Evolutionary conservation across 2,329 filamentous ascomycete species (phyloP).

Genomic region (Colletotrichum orchidophilum): DNA sequence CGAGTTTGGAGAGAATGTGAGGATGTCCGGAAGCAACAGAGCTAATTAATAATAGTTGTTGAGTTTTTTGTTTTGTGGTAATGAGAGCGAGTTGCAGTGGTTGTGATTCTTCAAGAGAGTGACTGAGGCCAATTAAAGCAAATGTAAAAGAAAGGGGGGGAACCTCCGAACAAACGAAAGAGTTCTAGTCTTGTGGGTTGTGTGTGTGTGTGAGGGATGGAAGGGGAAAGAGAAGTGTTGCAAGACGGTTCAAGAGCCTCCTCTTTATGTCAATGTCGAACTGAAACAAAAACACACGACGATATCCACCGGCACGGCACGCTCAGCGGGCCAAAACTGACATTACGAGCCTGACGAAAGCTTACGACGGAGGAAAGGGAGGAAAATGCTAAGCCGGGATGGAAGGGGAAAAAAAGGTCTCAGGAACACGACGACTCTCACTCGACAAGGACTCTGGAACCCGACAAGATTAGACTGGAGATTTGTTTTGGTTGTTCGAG

Average conservation of each 20-base stretch:
- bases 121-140: constrained; percentile 21
- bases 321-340: background rate
- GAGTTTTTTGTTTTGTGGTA: background rate
- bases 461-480: background rate
- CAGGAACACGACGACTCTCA: background rate
- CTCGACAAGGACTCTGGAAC: background rate
- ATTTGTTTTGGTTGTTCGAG: background rate
- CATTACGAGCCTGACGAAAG: background rate
- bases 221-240: background rate
- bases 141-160: background rate
- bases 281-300: background rate
- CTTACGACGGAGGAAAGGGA: background rate
- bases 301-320: background rate
- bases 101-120: constrained; percentile 7
- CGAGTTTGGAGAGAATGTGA: background rate
- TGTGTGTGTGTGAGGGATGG: background rate
- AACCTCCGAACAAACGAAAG: constrained; percentile 20
- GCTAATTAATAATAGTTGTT: constrained; percentile 32
- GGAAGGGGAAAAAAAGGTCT: background rate
- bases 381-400: background rate
- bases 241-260: background rate
- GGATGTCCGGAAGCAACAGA: constrained; percentile 14
- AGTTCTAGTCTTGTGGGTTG: background rate
- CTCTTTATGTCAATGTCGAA: constrained; percentile 16
- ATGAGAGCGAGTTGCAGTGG: constrained; percentile 9